Evolutionary conservation across 371 early-diverging fungal species (phyloP).

Genomic region (Rhizopus stolonifer): DNA sequence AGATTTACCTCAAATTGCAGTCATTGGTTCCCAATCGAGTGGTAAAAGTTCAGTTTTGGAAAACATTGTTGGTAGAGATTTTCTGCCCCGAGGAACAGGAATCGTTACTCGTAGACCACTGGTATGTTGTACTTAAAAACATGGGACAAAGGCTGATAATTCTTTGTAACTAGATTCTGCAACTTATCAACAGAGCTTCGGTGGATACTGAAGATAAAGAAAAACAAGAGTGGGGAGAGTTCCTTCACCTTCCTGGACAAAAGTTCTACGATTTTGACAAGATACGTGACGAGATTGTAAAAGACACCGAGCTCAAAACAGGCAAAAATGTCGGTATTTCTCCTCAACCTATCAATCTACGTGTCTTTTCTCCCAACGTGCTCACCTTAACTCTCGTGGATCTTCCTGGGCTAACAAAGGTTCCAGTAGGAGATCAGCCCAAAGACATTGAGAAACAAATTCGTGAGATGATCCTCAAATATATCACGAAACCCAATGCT

Average conservation of each 20-base stretch:
- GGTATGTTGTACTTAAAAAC: too few relatives aligned
- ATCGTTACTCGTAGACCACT: constrained; percentile 95
- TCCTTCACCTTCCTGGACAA: constrained; percentile 91
- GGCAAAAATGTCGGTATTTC: constrained; percentile 92
- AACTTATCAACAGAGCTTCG: constrained; percentile 92
- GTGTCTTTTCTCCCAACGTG: constrained; percentile 94
- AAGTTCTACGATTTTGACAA: constrained; percentile 92
- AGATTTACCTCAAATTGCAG: constrained; percentile 98
- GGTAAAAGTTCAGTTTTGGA: constrained; percentile 99
- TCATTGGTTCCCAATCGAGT: constrained; percentile 96
- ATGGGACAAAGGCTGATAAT: too few relatives aligned
- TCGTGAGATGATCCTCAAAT: constrained; percentile 94
- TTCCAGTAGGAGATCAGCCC: constrained; percentile 98
- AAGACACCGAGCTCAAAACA: constrained; percentile 91
- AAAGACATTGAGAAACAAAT: constrained; percentile 98
- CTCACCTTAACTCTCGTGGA: constrained; percentile 98
- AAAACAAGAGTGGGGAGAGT: constrained; percentile 96
- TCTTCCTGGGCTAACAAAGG: constrained; percentile 97
- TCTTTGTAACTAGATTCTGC: constrained; percentile 69
- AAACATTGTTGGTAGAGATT: constrained; percentile 98
- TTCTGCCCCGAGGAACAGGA: constrained; percentile 96
- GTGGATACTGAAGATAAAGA: constrained; percentile 30
- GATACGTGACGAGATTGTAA: constrained; percentile 91
- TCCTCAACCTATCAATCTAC: constrained; percentile 93
- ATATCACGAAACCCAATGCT: constrained; percentile 92